phyloP scores from a whole-genome alignment of 345 rosid genomes.

The Erysimum cheiranthoides region DNA sequence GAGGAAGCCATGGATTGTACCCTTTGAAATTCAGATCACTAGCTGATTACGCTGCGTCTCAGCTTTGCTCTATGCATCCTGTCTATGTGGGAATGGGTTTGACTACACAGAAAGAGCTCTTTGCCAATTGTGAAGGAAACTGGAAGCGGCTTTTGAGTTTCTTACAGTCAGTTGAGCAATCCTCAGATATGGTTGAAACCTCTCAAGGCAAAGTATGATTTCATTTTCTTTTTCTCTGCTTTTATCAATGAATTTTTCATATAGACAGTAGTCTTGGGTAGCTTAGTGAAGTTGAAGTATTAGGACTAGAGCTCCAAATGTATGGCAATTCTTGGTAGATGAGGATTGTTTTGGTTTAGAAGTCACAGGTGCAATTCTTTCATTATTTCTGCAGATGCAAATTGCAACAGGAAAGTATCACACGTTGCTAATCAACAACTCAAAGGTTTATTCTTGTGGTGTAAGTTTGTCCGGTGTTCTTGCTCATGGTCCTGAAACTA shows the following conservation, averaged over 20 bases:
- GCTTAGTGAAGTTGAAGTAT: neutral
- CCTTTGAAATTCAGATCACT: slow-evolving; percentile 74
- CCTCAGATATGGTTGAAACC: slow-evolving; percentile 76
- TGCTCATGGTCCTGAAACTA: slow-evolving; percentile 94
- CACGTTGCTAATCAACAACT: slow-evolving; percentile 82
- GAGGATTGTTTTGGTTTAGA: slow-evolving; percentile 22
- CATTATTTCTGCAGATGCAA: slow-evolving; percentile 74
- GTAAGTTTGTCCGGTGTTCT: slow-evolving; percentile 89
- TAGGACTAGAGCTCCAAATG: slow-evolving; percentile 17
- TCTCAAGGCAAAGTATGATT: slow-evolving; percentile 90
- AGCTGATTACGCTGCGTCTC: slow-evolving; percentile 85
- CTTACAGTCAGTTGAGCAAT: slow-evolving; percentile 80
- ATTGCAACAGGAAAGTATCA: slow-evolving; percentile 90
- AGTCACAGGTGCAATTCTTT: slow-evolving; percentile 33
- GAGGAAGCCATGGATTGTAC: slow-evolving; percentile 66
- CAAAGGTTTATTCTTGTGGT: slow-evolving; percentile 92
- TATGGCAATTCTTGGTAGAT: neutral
- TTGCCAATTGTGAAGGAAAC: slow-evolving; percentile 78
- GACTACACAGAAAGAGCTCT: slow-evolving; percentile 60
- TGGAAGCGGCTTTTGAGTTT: slow-evolving; percentile 93
- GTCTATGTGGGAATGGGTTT: slow-evolving; percentile 61
- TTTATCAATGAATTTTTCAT: slow-evolving; percentile 4
- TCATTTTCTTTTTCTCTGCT: slow-evolving; percentile 30
- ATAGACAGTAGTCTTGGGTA: slow-evolving; percentile 9
- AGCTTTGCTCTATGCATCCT: slow-evolving; percentile 64